Conservation (phyloP, 176 grass and related monocot genomes). For the Aegilops umbellulata region DNA sequence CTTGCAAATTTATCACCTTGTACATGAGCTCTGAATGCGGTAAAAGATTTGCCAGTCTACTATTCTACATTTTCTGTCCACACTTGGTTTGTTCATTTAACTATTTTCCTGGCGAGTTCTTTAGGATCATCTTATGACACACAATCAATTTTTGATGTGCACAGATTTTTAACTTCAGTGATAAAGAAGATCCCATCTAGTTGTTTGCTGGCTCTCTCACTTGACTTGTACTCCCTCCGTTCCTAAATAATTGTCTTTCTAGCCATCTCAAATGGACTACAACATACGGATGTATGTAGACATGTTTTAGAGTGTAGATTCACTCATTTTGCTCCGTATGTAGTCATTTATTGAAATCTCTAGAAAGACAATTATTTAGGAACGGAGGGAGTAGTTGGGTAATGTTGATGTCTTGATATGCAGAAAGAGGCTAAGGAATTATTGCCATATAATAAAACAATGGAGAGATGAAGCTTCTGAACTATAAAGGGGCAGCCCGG, state of each 20-base stretch:
- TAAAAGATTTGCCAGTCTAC: background rate
- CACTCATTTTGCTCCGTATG: no score
- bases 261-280: no score
- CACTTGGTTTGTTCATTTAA: no score
- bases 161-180: background rate
- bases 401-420: background rate
- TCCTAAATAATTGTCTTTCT: no score
- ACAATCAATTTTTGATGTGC: background rate
- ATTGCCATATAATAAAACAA: background rate
- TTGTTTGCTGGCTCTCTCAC: background rate
- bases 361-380: no score
- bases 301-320: no score
- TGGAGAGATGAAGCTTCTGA: background rate
- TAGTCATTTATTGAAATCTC: no score
- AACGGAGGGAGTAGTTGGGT: background rate
- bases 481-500: no score
- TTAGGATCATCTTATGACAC: background rate
- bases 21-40: background rate
- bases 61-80: background rate
- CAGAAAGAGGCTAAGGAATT: background rate
- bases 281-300: no score
- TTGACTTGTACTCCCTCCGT: background rate
- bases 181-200: background rate
- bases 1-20: background rate
- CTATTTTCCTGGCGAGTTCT: background rate